Evolutionary conservation across 441 rosid genomes (phyloP), one percentile per base, ranked within the genome.

Genomic region (Isatis lusitanica): DNA sequence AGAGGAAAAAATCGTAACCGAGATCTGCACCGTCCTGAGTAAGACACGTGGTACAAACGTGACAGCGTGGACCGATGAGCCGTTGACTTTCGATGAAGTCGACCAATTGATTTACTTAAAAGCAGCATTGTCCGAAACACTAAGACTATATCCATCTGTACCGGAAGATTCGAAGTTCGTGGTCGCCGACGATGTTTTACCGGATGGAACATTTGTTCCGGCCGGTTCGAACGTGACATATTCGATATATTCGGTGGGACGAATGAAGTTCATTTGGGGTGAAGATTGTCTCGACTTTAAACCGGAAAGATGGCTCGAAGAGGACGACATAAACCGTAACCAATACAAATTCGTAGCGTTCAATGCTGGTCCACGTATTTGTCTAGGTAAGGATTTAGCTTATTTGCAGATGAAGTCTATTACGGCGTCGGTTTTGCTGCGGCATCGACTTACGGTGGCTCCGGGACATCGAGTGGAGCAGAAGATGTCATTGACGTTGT

Each of bases 401-500:
- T 93, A 93, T 40, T 21, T 93, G 64, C 98, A 93, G 51, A 93
- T 90, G 97, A 89, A 90, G 74, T 88, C 93, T n/a, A 83, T 93
- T 5, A 87, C 86, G 0, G 89, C 97, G 0, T 94, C 88, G 0
- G 79, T 89, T 7, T 61, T 93, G 77, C 78, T 93, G 8, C 81
- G 89, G 7, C 92, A 90, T 86, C 83, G 80, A 53, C 78, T 89
- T 7, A 52, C 80, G 28, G 72, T 88, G 52, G 92, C 76, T 35
- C 48, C 83, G 0, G 93, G 92, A 57, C 98, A 90, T 75, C 78
- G 77, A 10, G 91, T 93, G 75, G 97, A 90, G 82, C 98, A 88
- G 72, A 93, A 93, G 38, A 93, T 90, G 89, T 93, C 98, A 1
- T 44, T 93, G 78, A 93, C 97, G 7, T 64, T 93, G 81, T 93